These are phyloP conservation scores for Phellopilus nigrolimitatus DNA, from an alignment of 1,284 basidiomycete genomes.

Conservation along the genomic window DNA sequence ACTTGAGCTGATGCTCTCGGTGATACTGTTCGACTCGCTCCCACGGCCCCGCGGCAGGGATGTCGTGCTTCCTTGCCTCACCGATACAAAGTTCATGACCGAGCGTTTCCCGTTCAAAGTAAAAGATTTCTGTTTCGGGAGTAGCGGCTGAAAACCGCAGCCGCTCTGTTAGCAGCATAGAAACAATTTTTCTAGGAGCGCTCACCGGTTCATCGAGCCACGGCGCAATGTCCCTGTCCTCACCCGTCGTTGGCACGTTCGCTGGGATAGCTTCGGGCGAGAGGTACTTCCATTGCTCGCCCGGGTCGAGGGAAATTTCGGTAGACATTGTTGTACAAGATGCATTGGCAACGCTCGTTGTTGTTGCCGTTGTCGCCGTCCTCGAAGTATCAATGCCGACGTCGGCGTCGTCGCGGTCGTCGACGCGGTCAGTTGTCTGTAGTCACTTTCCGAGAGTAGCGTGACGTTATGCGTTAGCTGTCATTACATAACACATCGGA, in stretches of 20 bases:
- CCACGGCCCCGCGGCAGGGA: constrained; percentile 31
- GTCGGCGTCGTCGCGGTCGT: constrained; percentile 2
- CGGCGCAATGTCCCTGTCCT: constrained; percentile 23
- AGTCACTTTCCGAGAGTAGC: no score
- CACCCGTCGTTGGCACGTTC: constrained; percentile 22
- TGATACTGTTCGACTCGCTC: constrained; percentile 37
- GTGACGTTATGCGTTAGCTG: no score
- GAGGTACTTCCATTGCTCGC: constrained; percentile 16
- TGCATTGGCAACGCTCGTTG: constrained; percentile 2
- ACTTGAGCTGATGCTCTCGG: constrained; percentile 29
- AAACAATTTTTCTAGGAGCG: no score
- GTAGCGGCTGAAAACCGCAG: constrained; percentile 18
- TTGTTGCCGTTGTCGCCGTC: background rate
- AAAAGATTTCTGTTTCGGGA: constrained; percentile 22
- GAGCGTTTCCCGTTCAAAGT: constrained; percentile 37
- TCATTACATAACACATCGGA: no score
- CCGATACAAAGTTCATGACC: constrained; percentile 33
- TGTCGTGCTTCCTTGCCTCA: constrained; percentile 31
- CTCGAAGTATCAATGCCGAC: background rate
- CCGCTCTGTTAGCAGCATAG: background rate
- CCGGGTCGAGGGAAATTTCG: constrained; percentile 13
- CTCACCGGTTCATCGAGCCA: constrained; percentile 22
- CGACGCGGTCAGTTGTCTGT: no score
- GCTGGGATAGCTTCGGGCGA: constrained; percentile 14
- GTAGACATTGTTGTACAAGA: constrained; percentile 3